Evolutionary conservation across 257 asterid genomes (phyloP), one percentile per base, ranked within the genome.

Genomic region (Knoxia roxburghii): DNA sequence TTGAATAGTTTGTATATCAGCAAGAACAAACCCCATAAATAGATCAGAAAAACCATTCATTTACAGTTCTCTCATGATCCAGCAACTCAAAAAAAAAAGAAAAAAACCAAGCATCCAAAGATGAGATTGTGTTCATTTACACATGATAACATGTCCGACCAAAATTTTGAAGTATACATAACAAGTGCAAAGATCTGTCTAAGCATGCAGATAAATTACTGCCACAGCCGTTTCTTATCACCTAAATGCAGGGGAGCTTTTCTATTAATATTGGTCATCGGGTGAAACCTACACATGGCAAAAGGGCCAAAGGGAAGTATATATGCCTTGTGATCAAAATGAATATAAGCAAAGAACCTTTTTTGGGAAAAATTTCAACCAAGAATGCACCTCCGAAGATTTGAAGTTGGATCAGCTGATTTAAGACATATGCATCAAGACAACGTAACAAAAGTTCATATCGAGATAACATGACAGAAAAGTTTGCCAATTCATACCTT

Each of bases 401-500:
- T 72, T 52, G 65, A 43, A 61, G 29, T 56, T 70, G 46, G 59
- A 76, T 73, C 75, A 64, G 45, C 77, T 62, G 72, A 73, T 67
- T 65, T 61, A 51, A 49, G 40, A 49, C 49, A 76, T 54, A 61
- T 24, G 18, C 48, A 71, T 72, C 72, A 68, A 10, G 66, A 57
- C 43, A 70, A 62, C 23, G 53, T 60, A 56, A 43, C 46, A 12
- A 54, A 35, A 41, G 14, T 45, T 57, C 66, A 26, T 24, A 37
- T 68, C 46, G 15, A 39, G 32, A 15, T 24, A 77, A 8, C 15
- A 67, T 40, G 6, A 24, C 27, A 65, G 41, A 2, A 39, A 20
- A 7, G 30, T 12, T 68, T 49, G 6, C 30, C 37, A 59, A 65
- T 24, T 67, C 94, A 80, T 80, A 91, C 98, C 94, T 84, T 14